Conservation (phyloP, 768 basidiomycete genomes). For the Phlebiopsis flavidoalba region DNA sequence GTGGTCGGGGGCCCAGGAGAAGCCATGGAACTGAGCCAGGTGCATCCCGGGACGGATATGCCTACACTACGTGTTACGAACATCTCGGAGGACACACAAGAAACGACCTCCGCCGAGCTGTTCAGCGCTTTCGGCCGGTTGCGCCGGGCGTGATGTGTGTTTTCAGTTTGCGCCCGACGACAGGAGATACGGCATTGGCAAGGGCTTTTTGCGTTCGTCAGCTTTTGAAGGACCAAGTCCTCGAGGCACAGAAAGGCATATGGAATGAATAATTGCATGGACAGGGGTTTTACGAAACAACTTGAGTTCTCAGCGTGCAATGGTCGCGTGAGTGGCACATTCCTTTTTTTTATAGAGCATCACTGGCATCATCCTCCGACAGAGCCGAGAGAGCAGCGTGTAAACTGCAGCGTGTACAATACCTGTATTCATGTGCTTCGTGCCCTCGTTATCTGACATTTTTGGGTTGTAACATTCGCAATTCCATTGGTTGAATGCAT, state of each 20-base stretch:
- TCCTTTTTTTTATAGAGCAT: neutral
- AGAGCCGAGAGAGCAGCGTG: conserved; percentile 37
- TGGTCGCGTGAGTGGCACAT: conserved; percentile 53
- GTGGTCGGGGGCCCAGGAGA: conserved; percentile 69
- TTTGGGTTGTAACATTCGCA: neutral
- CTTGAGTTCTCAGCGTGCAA: conserved; percentile 67
- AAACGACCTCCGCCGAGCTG: conserved; percentile 90
- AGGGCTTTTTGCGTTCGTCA: conserved; percentile 97
- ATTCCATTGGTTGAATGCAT: neutral
- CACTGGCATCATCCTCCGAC: conserved; percentile 1
- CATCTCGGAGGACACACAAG: conserved; percentile 91
- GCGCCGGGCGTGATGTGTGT: conserved; percentile 91
- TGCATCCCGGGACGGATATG: conserved; percentile 76
- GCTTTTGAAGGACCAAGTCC: conserved; percentile 83
- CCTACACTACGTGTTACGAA: conserved; percentile 98
- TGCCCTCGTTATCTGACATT: neutral
- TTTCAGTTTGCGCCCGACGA: too few species aligned
- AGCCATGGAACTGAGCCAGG: conserved; percentile 60
- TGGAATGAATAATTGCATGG: conserved; percentile 93
- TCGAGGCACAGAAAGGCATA: conserved; percentile 79
- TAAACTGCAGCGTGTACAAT: conserved; percentile 8
- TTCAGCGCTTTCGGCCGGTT: conserved; percentile 85
- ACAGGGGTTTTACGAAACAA: conserved; percentile 90
- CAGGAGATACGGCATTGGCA: conserved; percentile 91
- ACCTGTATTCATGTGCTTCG: neutral